Percentiles rank a stretch among this genome's conserved stretches.
Evolutionary conservation across 192 early-diverging fungal genomes (phyloP).

Genomic region (Spizellomyces punctatus): DNA sequence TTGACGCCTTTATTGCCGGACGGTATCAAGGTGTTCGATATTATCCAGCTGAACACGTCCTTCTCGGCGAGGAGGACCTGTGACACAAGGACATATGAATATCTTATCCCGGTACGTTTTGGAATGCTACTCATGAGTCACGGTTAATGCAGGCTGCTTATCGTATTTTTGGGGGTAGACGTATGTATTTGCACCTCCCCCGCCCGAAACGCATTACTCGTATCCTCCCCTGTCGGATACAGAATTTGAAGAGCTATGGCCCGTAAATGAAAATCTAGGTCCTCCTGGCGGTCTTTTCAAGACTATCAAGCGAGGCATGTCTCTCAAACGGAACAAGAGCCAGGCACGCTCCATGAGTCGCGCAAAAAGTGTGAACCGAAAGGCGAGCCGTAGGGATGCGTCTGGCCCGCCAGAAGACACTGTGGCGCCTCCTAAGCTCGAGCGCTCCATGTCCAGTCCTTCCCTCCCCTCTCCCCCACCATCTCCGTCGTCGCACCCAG

Average conservation of each 20-base stretch:
- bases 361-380: constrained; percentile 10
- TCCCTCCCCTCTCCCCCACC: constrained; percentile 7
- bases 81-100: constrained; percentile 54
- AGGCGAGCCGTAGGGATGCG: background rate
- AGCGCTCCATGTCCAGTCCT: background rate
- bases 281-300: constrained; percentile 42
- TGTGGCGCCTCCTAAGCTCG: background rate
- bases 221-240: constrained; percentile 28
- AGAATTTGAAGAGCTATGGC: constrained; percentile 35
- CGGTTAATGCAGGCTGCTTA: background rate
- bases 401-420: background rate
- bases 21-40: constrained; percentile 27
- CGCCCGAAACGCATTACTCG: constrained; percentile 46
- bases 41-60: constrained; percentile 24
- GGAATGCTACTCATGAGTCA: background rate
- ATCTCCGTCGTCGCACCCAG: background rate
- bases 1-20: constrained; percentile 17
- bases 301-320: constrained; percentile 40
- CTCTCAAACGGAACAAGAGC: constrained; percentile 33
- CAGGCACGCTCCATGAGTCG: constrained; percentile 2
- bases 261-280: constrained; percentile 22
- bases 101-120: constrained; percentile 48
- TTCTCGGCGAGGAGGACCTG: constrained; percentile 55
- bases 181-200: constrained; percentile 51
- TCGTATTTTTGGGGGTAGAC: constrained; percentile 28